Evolutionary conservation across 1,139 yeast species (phyloP), one percentile per base, ranked within the genome.

Genomic region (Suhomyces wounanorum): DNA sequence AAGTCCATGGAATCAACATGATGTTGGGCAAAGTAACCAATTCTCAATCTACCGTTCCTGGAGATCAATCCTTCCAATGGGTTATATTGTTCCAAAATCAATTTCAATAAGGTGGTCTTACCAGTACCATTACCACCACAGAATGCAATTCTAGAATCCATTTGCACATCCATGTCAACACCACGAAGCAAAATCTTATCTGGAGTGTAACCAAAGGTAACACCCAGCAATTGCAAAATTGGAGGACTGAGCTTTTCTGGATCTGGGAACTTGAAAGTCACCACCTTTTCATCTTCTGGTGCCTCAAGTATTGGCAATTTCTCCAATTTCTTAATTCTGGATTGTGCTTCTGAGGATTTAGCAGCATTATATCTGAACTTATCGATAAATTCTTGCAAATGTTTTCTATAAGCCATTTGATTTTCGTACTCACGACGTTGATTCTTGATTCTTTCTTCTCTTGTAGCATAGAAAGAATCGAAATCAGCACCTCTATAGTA

Each of bases 61-160:
- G 89, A 79, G 16, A 92, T 87, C 52, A 79, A 77, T 52, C 99
- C 99, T 10, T 73, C 75, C 42, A 83, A 62, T 2, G 99, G 98
- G 21, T 76, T 71, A 50, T 88, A 72, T 59, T 79, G 82, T 55
- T 89, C 97, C 82, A 92, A 85, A 60, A 94, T 76, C 49, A 94
- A 76, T 68, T 92, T 94, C 64, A 94, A 79, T 57, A 94, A 75
- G 1, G 99, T 94, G 11, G 99, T 92, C 71, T 94, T 94, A 87
- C 99, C 99, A 64, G 97, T 90, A 76, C 99, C 99, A 69, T 94
- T 94, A 58, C 97, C 98, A 80, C 99, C 99, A 52, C 94, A 96
- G 58, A 94, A 79, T 1, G 98, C 99, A 59, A 94, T 88, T 70
- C 99, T 83, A 3, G 97, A 91, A 62, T 91, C 90, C 88, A 94